phyloP scores from a whole-genome alignment of 2,329 filamentous ascomycete species.

The Penicillium sp. region DNA sequence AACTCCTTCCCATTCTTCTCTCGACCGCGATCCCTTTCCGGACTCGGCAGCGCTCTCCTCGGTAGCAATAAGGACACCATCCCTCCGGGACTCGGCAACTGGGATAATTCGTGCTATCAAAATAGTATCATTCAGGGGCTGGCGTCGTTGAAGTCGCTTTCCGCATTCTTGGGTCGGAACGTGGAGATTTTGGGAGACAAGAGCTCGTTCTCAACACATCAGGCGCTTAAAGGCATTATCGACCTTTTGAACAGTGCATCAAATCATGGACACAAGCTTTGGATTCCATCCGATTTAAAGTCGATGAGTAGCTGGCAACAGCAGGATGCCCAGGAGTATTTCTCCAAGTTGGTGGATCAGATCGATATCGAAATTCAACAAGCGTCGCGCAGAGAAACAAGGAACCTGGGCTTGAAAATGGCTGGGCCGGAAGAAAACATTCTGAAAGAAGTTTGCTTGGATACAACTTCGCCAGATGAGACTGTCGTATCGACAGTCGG shows the following conservation, averaged over 20 bases:
- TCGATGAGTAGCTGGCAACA: constrained; percentile 95
- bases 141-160: constrained; percentile 71
- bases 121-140: constrained; percentile 91
- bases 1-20: constrained; percentile 62
- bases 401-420: constrained; percentile 46
- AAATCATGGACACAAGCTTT: constrained; percentile 75
- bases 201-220: constrained; percentile 49
- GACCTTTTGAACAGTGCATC: constrained; percentile 67
- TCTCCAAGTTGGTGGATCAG: constrained; percentile 82
- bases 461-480: constrained; percentile 14
- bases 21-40: constrained; percentile 57
- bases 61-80: constrained; percentile 35
- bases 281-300: constrained; percentile 80
- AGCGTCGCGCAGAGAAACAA: constrained; percentile 48
- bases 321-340: constrained; percentile 98
- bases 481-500: constrained; percentile 20
- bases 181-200: constrained; percentile 40
- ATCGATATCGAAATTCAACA: constrained; percentile 74
- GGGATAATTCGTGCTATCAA: constrained; percentile 95
- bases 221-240: constrained; percentile 66
- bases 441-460: constrained; percentile 24
- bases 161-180: constrained; percentile 62
- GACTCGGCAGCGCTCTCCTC: constrained; percentile 51
- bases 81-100: constrained; percentile 75
- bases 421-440: constrained; percentile 38